Evolutionary conservation across 1,139 yeast genomes (phyloP), one percentile per base, ranked within the genome.

Genomic region (Kluyveromyces sp.): DNA sequence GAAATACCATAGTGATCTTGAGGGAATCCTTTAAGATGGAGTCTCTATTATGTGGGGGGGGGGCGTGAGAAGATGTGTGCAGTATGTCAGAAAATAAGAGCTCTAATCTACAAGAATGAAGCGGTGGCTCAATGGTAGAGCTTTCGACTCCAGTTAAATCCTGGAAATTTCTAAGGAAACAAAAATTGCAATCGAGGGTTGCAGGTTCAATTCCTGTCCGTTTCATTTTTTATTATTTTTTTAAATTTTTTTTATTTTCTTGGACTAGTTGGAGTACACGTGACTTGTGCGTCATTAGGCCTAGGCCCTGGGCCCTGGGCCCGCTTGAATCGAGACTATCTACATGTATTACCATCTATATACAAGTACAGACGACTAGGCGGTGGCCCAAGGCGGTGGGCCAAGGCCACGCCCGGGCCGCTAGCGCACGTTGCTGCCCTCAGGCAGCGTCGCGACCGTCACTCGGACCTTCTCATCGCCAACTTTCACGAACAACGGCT

Each of bases 71-170:
- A 8, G 21, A 15, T 15, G 10, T 2, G 32, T 30, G 32, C 2
- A 8, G 32, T 30, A 30, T 30, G 32, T 1, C 32, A 30, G 32
- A 30, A 30, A 30, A 7, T 15, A 6, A 6, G 2, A 7, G 21
- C 36, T 2, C 36, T 2, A 7, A 33, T 2, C 28, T 25, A 30
- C 45, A 32, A 37, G 46, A 41, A 41, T 49, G 87, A 79, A 79
- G 88, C 86, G 83, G 86, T 81, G 87, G 88, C 88, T 82, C 88
- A 81, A 82, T 81, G 89, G 89, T 80, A 81, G 89, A 81, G 88
- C 87, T 79, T 81, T 81, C 81, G 89, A 81, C 81, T 82, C 88
- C 88, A 81, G 76, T 68, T 68, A 57, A 54, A 59, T 52, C 53
- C 57, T 60, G 67, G 59, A 58, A 38, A 34, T 51, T 50, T 58